Base-by-base conservation (phyloP, 345 rosid genomes). In the Camelina sativa region DNA sequence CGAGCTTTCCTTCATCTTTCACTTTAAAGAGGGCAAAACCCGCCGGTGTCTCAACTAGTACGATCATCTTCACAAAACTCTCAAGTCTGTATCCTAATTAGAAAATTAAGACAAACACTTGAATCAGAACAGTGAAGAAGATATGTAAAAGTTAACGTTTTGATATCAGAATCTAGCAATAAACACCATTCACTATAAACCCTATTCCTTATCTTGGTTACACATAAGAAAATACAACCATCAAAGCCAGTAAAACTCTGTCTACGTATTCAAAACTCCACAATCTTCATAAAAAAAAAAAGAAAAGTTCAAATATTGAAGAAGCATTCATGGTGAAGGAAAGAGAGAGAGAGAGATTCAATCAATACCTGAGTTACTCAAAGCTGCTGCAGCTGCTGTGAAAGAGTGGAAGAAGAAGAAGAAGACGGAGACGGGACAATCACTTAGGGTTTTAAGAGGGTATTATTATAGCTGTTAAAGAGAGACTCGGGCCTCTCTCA, bases 11-110 rank as follows among this genome's bases (percentile, higher is more conserved):
- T 79, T 85, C 96, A 76, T 89, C 84, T 65, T 82, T 56, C 0
- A 91, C 89, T 76, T 89, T 89, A 51, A 91, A 89, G 23, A 88
- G 86, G 61, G 87, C 90, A 62, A 85, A 88, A 38, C 97, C 82
- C 1, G 65, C 82, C 0, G 82, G 50, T 7, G 76, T 70, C 48
- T 80, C 82, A 12, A 59, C 37, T 11, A 80, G 72, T 12, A 75
- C 1, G 7, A 52, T 4, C 82, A 80, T 80, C 68, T 67, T 73
- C 35, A 58, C 65, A 62, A 23, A 62, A 7, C 23, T 32, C 46
- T 61, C 1, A 55, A 55, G 28, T 43, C 22, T 58, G 15, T 9
- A 56, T 53, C 76, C 58, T n/a, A 56, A 34, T 8, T 37, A 6
- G 23, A 37, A 28, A 20, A 38, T 51, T 28, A 40, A 30, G 12